Conservation (phyloP, 345 rosid species). For the Aegle marmelos region DNA sequence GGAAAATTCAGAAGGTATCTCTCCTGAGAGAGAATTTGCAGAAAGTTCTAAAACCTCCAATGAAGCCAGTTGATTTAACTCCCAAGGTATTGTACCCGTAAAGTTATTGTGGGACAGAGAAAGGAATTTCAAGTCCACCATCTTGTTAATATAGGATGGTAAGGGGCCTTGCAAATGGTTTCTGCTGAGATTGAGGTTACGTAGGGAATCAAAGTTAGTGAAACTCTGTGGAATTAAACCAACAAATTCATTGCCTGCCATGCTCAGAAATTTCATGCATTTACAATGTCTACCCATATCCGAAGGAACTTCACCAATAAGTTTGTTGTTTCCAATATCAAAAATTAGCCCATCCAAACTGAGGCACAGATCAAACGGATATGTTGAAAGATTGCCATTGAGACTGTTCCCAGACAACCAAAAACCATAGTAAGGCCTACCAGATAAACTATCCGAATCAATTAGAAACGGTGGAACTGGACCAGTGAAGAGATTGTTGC, state of each 20-base stretch:
- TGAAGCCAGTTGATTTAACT: slow-evolving; percentile 31
- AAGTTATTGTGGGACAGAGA: slow-evolving; percentile 40
- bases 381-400: slow-evolving; percentile 33
- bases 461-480: slow-evolving; percentile 31
- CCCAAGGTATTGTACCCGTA: slow-evolving; percentile 36
- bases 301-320: slow-evolving; percentile 40
- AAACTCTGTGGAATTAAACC: slow-evolving; percentile 40
- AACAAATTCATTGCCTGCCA: slow-evolving; percentile 32
- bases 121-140: slow-evolving; percentile 30
- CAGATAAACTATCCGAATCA: slow-evolving; percentile 23
- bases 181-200: slow-evolving; percentile 39
- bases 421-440: slow-evolving; percentile 38
- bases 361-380: slow-evolving; percentile 39
- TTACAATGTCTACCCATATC: slow-evolving; percentile 37
- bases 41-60: slow-evolving; percentile 52
- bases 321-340: slow-evolving; percentile 35
- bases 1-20: slow-evolving; percentile 35
- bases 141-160: slow-evolving; percentile 32
- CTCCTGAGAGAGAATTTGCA: slow-evolving; percentile 38
- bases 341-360: slow-evolving; percentile 34
- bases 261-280: slow-evolving; percentile 33
- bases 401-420: slow-evolving; percentile 39
- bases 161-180: slow-evolving; percentile 39
- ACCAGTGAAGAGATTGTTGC: slow-evolving; percentile 41
- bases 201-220: slow-evolving; percentile 26